Conservation (phyloP, 768 basidiomycete species). For the Phaffia tasmanica region DNA sequence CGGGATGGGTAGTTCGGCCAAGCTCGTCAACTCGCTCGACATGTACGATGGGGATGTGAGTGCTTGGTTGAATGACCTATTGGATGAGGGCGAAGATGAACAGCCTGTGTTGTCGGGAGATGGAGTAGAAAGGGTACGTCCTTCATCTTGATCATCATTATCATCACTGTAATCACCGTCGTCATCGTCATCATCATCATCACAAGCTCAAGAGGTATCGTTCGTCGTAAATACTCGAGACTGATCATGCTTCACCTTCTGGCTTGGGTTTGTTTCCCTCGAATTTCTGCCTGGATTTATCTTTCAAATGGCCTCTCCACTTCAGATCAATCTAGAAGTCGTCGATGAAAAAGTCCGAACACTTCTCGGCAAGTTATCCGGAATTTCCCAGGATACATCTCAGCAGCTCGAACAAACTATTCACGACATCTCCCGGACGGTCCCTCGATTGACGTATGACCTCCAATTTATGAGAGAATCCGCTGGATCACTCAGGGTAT, state of each 20-base stretch:
- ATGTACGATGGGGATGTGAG: constrained; percentile 49
- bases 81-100: constrained; percentile 35
- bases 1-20: constrained; percentile 25
- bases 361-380: constrained; percentile 66
- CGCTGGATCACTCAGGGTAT: constrained; percentile 60
- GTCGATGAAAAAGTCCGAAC: constrained; percentile 66
- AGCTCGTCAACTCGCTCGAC: constrained; percentile 43
- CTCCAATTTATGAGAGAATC: constrained; percentile 94
- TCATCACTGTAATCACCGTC: constrained; percentile 20
- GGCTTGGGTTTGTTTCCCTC: constrained; percentile 29
- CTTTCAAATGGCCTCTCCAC: not conserved
- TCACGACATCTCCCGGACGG: constrained; percentile 79
- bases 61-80: constrained; percentile 61
- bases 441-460: constrained; percentile 87
- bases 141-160: not conserved
- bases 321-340: constrained; percentile 43
- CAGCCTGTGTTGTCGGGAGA: not conserved
- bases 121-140: constrained; percentile 33
- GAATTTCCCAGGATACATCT: constrained; percentile 80
- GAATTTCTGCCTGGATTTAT: not conserved
- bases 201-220: not conserved
- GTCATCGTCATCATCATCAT: constrained; percentile 24
- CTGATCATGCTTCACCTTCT: constrained; percentile 20
- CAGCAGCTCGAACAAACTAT: constrained; percentile 74
- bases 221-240: not conserved